A percentile compares a stretch with the other conserved stretches of the same genome.
phyloP scores from a whole-genome alignment of 2,329 filamentous ascomycete genomes.

The Fusarium fujikuroi region DNA sequence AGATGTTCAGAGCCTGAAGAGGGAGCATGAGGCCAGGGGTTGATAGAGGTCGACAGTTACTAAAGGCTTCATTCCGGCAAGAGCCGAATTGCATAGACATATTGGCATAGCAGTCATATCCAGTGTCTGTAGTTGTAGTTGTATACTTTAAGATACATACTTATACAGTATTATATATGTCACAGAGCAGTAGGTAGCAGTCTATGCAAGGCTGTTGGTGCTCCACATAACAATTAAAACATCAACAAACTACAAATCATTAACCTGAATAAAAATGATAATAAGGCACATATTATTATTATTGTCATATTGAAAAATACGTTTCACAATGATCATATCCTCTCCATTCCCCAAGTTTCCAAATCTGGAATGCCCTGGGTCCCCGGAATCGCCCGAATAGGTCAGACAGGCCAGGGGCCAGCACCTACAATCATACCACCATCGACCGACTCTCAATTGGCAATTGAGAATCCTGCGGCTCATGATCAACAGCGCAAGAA shows the following conservation, averaged over 20 bases:
- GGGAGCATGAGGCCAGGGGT: slow-evolving; percentile 34
- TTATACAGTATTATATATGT: not conserved
- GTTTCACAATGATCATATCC: not conserved
- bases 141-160: not conserved
- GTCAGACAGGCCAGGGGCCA: slow-evolving; percentile 34
- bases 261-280: not conserved
- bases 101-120: not conserved
- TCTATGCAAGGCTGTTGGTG: not conserved
- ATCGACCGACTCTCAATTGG: slow-evolving; percentile 35
- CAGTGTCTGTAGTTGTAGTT: not conserved
- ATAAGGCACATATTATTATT: not conserved
- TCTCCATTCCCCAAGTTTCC: slow-evolving; percentile 13
- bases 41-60: slow-evolving; percentile 23
- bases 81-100: slow-evolving; percentile 17
- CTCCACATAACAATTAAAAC: slow-evolving; percentile 6
- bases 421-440: slow-evolving; percentile 36
- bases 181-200: not conserved
- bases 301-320: not conserved
- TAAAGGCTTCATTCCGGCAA: slow-evolving; percentile 12
- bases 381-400: slow-evolving; percentile 41
- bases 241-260: not conserved
- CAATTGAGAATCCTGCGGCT: slow-evolving; percentile 27
- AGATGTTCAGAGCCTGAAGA: slow-evolving; percentile 35
- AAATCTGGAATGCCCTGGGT: slow-evolving; percentile 3
- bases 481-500: not conserved